A percentile compares a stretch with the other conserved stretches of the same genome.
Conservation (phyloP, 768 basidiomycete genomes). For the Mrakia hoshinonis region DNA sequence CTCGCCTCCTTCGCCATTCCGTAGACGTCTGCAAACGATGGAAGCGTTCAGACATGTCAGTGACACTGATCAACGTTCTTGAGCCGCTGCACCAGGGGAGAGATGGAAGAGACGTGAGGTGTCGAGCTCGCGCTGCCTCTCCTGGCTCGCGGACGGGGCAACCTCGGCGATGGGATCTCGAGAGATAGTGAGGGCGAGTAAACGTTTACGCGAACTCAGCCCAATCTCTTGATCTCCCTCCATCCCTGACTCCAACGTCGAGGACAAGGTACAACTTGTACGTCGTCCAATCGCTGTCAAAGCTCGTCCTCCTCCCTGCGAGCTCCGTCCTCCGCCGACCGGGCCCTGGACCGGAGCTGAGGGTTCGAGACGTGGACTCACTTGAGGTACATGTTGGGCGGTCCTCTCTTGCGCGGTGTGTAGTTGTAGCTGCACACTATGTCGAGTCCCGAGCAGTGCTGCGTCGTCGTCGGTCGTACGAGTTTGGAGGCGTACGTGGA, state of each 20-base stretch:
- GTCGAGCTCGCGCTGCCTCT: background rate
- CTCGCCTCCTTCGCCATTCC: too few species aligned
- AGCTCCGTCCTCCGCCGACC: background rate
- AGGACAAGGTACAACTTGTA: too few species aligned
- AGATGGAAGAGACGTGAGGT: background rate
- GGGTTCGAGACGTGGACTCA: background rate
- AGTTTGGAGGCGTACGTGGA: slow-evolving; percentile 47
- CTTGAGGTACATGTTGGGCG: slow-evolving; percentile 66
- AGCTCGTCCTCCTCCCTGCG: background rate
- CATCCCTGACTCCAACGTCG: too few species aligned
- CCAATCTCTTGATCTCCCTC: background rate
- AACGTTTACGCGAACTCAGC: background rate
- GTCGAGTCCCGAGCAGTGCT: slow-evolving; percentile 71
- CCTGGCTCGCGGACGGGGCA: background rate
- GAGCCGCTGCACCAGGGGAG: background rate
- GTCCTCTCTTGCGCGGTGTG: slow-evolving; percentile 86
- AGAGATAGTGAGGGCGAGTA: background rate
- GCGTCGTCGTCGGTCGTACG: background rate
- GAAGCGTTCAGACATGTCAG: too few species aligned
- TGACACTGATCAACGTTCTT: background rate
- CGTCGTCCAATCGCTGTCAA: too few species aligned
- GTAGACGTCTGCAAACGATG: too few species aligned
- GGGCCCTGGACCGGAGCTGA: background rate
- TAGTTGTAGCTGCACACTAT: slow-evolving; percentile 86
- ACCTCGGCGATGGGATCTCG: background rate